phyloP scores from a whole-genome alignment of 495 filamentous ascomycete species.

The Xylaria intraflava region DNA sequence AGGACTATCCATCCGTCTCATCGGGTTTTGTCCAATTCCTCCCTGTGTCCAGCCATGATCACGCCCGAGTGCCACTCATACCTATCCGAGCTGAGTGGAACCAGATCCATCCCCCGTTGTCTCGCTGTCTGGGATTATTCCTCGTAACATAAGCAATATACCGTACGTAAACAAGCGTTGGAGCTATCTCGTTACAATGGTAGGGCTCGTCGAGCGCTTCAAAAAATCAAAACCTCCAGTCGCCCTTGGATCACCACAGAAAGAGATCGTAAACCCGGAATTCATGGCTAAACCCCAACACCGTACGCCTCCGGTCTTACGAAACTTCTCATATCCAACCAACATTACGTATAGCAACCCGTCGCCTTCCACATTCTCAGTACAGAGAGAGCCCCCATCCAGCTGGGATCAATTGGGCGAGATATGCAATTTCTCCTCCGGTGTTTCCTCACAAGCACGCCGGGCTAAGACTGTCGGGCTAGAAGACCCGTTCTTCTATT shows the following conservation, averaged over 20 bases:
- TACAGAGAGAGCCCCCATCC: conserved; percentile 6
- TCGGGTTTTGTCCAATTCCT: neutral
- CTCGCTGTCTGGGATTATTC: neutral
- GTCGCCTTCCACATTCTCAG: conserved; percentile 2
- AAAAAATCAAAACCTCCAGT: conserved; percentile 21
- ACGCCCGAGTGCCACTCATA: neutral
- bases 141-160: neutral
- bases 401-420: conserved; percentile 25
- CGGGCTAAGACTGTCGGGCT: conserved; percentile 11
- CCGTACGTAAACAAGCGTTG: neutral
- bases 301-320: conserved; percentile 16
- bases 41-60: neutral
- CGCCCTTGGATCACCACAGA: conserved; percentile 10
- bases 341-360: conserved; percentile 10
- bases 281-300: conserved; percentile 1
- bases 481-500: conserved; percentile 25
- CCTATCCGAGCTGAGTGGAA: too few relatives aligned
- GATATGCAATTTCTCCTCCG: conserved; percentile 23
- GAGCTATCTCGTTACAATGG: conserved; percentile 16
- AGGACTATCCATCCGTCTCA: neutral
- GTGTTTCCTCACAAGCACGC: conserved; percentile 7
- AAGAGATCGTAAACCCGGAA: conserved; percentile 7
- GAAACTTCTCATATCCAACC: conserved; percentile 28
- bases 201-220: conserved; percentile 24
- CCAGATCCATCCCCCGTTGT: neutral